Percentiles rank a stretch among this genome's conserved stretches.
Evolutionary conservation across 208 protist species (phyloP).

Genomic region (Trichomonas gallinae): DNA sequence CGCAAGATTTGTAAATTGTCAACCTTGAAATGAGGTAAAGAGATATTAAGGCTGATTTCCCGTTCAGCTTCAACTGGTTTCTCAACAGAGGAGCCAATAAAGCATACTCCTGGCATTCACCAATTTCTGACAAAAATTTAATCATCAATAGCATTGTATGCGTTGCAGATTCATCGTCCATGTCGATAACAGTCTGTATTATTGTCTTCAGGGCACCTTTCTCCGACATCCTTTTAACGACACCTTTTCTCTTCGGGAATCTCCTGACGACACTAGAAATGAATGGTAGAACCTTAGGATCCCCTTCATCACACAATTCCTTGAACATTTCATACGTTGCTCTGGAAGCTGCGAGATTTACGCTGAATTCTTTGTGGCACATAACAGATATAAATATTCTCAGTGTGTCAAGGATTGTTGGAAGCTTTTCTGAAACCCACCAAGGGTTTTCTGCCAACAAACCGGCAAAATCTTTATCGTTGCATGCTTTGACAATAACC

Average conservation of each 20-base stretch:
- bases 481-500: not conserved
- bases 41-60: not conserved
- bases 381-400: not conserved
- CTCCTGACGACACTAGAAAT: not conserved
- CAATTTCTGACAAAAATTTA: not conserved
- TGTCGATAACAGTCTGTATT: not conserved
- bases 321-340: not conserved
- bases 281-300: not conserved
- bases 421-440: not conserved
- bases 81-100: not conserved
- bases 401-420: not conserved
- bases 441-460: not conserved
- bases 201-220: not conserved
- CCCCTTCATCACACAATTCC: not conserved
- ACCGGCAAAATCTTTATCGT: not conserved
- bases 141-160: not conserved
- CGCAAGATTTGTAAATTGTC: not conserved
- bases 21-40: not conserved
- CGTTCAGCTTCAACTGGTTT: not conserved
- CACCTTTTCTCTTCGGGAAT: not conserved
- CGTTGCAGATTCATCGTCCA: not conserved
- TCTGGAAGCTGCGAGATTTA: not conserved
- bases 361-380: not conserved
- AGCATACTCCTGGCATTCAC: not conserved
- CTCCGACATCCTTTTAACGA: not conserved